Base-by-base conservation (phyloP, 2,329 filamentous ascomycete species). In the Sphaerulina populicola region DNA sequence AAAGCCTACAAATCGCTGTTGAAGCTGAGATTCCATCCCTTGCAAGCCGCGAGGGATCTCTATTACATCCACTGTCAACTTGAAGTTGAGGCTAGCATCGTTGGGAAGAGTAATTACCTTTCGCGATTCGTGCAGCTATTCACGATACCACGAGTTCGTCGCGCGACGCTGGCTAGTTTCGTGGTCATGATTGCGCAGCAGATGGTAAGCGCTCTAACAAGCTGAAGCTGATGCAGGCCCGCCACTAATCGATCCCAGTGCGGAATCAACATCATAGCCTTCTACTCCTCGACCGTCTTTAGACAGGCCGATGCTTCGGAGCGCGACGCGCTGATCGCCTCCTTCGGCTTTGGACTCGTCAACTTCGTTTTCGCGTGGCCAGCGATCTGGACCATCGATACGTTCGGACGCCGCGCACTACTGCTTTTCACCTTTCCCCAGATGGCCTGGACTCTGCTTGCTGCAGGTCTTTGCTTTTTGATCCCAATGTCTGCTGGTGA, bases 11-110 rank as follows among this genome's bases (percentile, higher is more conserved):
- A 64, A 10, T 74, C 76, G 1, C 74, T 80, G 62, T 62, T 64
- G 10, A 65, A 63, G 4, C 64, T 80, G 6, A 73, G 77, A 4
- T 69, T 70, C 42, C 69, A 70, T 14, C 70, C 75, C 23, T 65
- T 80, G 4, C 75, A 78, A 56, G 77, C 77, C 0, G 76, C 76
- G 1, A 68, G 77, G 14, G 77, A 80, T 52, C 68, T 78, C 41
- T 80, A 78, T 67, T 79, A 79, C 56, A 39, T 68, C 66, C 49
- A 68, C 65, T 57, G 59, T 59, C 43, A 70, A 64, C 53, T 64
- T 55, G 11, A 64, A 39, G 66, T 62, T 37, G 55, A 58, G 31
- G 51, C 51, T 2, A 52, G 51, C 45, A 57, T 59, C 56, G 51
- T 67, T 38, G 57, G 69, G 12, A 69, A 69, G 7, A 66, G 66